Conservation (phyloP, 2,329 filamentous ascomycete genomes). For the Xylaria multiplex region DNA sequence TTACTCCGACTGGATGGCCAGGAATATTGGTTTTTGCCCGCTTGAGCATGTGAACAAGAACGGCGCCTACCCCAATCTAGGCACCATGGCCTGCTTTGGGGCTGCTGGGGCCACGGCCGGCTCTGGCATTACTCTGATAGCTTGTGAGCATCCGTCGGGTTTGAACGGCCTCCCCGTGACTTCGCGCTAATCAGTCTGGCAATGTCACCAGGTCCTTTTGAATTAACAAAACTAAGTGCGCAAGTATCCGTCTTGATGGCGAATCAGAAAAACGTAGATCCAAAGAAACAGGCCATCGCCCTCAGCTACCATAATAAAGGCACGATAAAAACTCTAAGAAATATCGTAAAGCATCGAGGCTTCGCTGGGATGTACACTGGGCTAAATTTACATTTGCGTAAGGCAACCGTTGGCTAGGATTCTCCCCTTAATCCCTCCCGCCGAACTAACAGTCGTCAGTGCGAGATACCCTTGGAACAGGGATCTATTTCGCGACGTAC, state of each 20-base stretch:
- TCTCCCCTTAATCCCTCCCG: neutral
- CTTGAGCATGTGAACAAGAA: conserved; percentile 75
- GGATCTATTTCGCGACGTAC: conserved; percentile 90
- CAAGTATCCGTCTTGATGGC: conserved; percentile 85
- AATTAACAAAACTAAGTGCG: conserved; percentile 88
- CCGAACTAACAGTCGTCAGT: conserved; percentile 59
- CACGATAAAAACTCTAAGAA: conserved; percentile 78
- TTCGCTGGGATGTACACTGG: conserved; percentile 81
- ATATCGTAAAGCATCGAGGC: conserved; percentile 80
- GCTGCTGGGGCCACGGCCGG: conserved; percentile 82
- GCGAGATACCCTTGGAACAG: conserved; percentile 83
- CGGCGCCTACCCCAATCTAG: conserved; percentile 76
- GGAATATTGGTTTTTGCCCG: conserved; percentile 74
- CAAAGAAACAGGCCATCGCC: conserved; percentile 67
- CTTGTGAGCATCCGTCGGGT: conserved; percentile 63
- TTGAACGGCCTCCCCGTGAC: neutral
- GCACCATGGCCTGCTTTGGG: conserved; percentile 80
- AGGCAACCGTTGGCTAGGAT: conserved; percentile 47
- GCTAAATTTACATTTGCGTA: conserved; percentile 80
- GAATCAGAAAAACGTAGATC: conserved; percentile 59
- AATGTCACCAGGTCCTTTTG: conserved; percentile 73
- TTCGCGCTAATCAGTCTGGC: conserved; percentile 30
- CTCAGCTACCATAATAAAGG: conserved; percentile 81
- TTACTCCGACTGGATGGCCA: conserved; percentile 76
- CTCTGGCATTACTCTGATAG: conserved; percentile 80